Conservation (phyloP, 2,329 filamentous ascomycete genomes). For the Penicillium sp. region DNA sequence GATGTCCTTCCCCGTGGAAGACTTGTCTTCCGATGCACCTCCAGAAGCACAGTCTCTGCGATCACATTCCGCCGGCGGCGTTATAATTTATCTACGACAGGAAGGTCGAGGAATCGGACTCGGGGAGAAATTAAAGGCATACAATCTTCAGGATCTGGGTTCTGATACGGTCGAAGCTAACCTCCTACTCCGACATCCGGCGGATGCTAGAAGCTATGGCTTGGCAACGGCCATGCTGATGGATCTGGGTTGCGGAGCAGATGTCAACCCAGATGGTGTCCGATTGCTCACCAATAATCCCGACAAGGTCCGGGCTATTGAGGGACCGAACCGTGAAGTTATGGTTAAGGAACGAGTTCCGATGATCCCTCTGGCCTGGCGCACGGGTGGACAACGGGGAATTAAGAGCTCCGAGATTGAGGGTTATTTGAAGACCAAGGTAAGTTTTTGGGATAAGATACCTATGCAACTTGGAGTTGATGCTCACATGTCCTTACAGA, state of each 20-base stretch:
- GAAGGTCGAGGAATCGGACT: slow-evolving; percentile 95
- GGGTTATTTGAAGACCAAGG: slow-evolving; percentile 93
- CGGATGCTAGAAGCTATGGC: slow-evolving; percentile 92
- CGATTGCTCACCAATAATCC: slow-evolving; percentile 93
- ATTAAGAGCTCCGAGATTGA: slow-evolving; percentile 88
- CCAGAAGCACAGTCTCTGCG: slow-evolving; percentile 38
- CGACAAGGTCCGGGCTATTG: slow-evolving; percentile 92
- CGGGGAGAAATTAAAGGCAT: slow-evolving; percentile 94
- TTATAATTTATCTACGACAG: slow-evolving; percentile 94
- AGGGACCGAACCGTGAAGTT: slow-evolving; percentile 87
- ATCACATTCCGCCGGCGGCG: slow-evolving; percentile 70
- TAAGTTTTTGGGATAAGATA: slow-evolving; percentile 47
- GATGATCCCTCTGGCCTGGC: slow-evolving; percentile 96
- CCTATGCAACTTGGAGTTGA: not conserved
- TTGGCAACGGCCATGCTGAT: slow-evolving; percentile 93
- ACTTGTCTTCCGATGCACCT: slow-evolving; percentile 33
- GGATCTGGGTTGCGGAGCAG: slow-evolving; percentile 73
- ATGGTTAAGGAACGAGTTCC: slow-evolving; percentile 86
- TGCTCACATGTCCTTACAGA: slow-evolving; percentile 52
- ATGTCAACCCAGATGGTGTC: slow-evolving; percentile 66
- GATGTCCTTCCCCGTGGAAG: slow-evolving; percentile 71
- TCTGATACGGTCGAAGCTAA: slow-evolving; percentile 99
- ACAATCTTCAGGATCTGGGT: slow-evolving; percentile 94
- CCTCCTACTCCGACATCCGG: slow-evolving; percentile 84
- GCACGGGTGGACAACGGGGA: slow-evolving; percentile 73